Percentiles rank a stretch among this genome's conserved stretches.
Evolutionary conservation across 148 eudicot genomes (phyloP).

Genomic region (Camellia japonica): DNA sequence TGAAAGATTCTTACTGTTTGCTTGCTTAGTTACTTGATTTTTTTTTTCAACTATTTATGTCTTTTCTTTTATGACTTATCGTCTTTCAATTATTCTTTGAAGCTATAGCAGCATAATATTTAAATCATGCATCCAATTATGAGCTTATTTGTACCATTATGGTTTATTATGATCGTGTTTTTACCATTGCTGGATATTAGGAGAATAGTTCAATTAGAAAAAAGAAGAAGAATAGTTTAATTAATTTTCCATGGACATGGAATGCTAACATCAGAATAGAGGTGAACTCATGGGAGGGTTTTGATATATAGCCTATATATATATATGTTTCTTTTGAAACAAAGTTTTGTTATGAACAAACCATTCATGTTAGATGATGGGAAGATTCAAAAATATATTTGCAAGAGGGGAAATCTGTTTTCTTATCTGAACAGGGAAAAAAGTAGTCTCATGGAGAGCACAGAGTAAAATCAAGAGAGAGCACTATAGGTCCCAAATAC

Average conservation of each 20-base stretch:
- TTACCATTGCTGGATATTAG: not conserved
- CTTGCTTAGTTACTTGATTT: not conserved
- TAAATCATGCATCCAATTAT: too few relatives aligned
- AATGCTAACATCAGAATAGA: not conserved
- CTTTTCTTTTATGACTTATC: too few relatives aligned
- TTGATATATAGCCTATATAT: not conserved
- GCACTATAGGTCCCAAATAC: not conserved
- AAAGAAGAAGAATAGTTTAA: not conserved
- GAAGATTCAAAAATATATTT: not conserved
- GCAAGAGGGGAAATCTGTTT: not conserved
- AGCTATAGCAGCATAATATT: too few relatives aligned
- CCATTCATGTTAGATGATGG: not conserved
- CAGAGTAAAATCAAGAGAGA: not conserved
- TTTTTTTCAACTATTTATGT: not conserved
- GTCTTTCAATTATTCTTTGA: too few relatives aligned
- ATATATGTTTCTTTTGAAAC: not conserved
- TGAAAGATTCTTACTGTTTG: not conserved
- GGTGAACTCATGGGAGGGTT: not conserved
- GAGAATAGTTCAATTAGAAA: not conserved
- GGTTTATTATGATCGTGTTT: not conserved
- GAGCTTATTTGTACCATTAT: not conserved
- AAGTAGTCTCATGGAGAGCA: not conserved
- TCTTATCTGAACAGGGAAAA: not conserved
- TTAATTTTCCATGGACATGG: not conserved
- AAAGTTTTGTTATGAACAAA: not conserved